Evolutionary conservation across 768 basidiomycete genomes (phyloP).

Genomic region (Collybiopsis confluens): DNA sequence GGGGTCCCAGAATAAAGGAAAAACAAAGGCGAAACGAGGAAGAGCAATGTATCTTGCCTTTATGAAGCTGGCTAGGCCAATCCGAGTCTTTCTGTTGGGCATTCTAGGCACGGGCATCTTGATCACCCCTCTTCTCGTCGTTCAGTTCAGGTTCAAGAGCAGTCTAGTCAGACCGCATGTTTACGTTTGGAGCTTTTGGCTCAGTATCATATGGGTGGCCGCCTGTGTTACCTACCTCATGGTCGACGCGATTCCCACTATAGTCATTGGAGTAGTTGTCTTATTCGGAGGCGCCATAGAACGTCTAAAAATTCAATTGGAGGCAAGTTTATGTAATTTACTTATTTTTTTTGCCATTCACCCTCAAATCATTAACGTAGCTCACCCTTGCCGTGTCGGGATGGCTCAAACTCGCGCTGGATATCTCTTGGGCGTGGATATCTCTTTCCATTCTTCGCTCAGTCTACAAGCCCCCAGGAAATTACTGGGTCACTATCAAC

Average conservation of each 20-base stretch:
- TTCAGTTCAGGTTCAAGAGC: constrained; percentile 54
- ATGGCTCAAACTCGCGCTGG: constrained; percentile 69
- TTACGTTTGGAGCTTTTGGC: constrained; percentile 63
- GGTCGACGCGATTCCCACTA: constrained; percentile 58
- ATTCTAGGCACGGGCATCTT: constrained; percentile 58
- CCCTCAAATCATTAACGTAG: constrained; percentile 26
- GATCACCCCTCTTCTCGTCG: constrained; percentile 67
- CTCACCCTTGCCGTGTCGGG: constrained; percentile 62
- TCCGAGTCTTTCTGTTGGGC: constrained; percentile 57
- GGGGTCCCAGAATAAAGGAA: constrained; percentile 18
- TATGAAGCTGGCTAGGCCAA: constrained; percentile 57
- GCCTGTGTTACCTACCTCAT: constrained; percentile 56
- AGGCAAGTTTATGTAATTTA: constrained; percentile 47
- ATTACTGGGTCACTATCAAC: constrained; percentile 67
- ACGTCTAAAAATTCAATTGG: constrained; percentile 61
- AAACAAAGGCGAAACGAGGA: constrained; percentile 54
- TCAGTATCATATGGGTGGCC: constrained; percentile 63
- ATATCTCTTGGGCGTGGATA: constrained; percentile 72
- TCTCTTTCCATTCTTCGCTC: constrained; percentile 58
- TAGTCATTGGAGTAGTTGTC: constrained; percentile 49
- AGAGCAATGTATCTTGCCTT: constrained; percentile 60
- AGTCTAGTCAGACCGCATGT: constrained; percentile 50
- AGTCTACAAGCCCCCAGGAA: constrained; percentile 54
- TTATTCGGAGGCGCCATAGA: constrained; percentile 61
- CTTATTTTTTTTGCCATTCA: background rate